Conservation (phyloP, 306 rosid species). For the Rosa persica region DNA sequence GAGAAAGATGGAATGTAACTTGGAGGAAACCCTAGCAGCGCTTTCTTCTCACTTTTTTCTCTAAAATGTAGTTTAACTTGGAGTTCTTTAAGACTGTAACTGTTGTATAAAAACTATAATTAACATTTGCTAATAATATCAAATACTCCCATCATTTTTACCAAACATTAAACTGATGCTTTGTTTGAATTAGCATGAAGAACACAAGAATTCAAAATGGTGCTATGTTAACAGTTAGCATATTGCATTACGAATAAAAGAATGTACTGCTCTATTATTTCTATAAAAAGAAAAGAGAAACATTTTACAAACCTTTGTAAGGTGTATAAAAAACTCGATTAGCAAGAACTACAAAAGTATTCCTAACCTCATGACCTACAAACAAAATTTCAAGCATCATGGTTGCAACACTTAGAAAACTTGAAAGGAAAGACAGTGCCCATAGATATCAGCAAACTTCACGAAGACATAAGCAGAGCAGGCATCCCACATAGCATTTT, state of each 20-base stretch:
- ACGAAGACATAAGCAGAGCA: conserved; percentile 41
- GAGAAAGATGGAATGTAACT: too few relatives aligned
- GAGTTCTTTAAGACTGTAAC: background rate
- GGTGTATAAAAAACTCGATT: conserved; percentile 14
- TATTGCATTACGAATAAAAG: conserved; percentile 31
- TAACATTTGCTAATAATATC: background rate
- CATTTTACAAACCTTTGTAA: conserved; percentile 34
- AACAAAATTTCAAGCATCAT: conserved; percentile 49
- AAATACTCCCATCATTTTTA: background rate
- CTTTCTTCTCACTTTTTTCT: too few relatives aligned
- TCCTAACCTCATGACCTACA: conserved; percentile 34
- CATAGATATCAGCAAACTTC: conserved; percentile 36
- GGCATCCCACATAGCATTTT: conserved; percentile 39
- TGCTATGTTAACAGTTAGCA: conserved; percentile 1
- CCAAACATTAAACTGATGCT: background rate
- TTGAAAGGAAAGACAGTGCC: conserved; percentile 28
- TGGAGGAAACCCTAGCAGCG: too few relatives aligned
- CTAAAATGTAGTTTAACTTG: too few relatives aligned
- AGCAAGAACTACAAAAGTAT: conserved; percentile 19
- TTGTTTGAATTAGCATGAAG: background rate
- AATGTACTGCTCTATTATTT: conserved; percentile 47
- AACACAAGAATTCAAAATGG: background rate
- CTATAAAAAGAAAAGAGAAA: conserved; percentile 13
- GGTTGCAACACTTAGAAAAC: conserved; percentile 34
- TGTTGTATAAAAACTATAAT: background rate